Evolutionary conservation across 352 stramenopile species (phyloP).

Genomic region (Phytophthora melonis): DNA sequence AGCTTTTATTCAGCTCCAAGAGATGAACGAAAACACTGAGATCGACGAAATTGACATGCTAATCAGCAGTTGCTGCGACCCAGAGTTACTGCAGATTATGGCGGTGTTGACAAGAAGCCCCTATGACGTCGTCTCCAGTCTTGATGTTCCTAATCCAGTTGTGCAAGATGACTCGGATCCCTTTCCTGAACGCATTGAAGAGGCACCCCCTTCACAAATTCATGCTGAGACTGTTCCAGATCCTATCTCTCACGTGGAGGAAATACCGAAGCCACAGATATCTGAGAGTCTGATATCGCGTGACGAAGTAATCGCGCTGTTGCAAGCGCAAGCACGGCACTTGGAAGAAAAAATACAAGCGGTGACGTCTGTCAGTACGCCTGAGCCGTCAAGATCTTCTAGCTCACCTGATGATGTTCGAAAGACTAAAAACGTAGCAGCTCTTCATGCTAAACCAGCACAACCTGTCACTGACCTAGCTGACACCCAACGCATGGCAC

Average conservation of each 20-base stretch:
- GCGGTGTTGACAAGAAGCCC: conserved; percentile 17
- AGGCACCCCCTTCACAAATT: not conserved
- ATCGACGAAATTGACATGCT: conserved; percentile 26
- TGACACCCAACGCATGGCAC: conserved; percentile 16
- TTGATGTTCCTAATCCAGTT: not conserved
- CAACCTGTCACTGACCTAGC: conserved; percentile 8
- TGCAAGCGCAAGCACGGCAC: conserved; percentile 30
- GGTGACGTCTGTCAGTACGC: not conserved
- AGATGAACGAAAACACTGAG: conserved; percentile 1
- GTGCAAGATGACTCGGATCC: not conserved
- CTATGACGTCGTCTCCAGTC: not conserved
- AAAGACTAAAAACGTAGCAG: not conserved
- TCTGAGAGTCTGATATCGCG: conserved; percentile 32
- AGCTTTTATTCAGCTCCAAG: conserved; percentile 12
- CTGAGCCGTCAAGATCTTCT: not conserved
- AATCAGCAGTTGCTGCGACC: conserved; percentile 28
- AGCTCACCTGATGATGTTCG: not conserved
- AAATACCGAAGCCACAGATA: not conserved
- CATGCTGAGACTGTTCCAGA: not conserved
- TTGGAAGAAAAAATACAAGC: conserved; percentile 35
- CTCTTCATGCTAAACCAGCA: no score
- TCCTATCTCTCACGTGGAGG: not conserved
- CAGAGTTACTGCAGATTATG: conserved; percentile 31
- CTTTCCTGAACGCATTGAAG: not conserved
- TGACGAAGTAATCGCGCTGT: conserved; percentile 37